Base-by-base conservation (phyloP, 768 basidiomycete genomes). In the Cystobasidium onofrii region DNA sequence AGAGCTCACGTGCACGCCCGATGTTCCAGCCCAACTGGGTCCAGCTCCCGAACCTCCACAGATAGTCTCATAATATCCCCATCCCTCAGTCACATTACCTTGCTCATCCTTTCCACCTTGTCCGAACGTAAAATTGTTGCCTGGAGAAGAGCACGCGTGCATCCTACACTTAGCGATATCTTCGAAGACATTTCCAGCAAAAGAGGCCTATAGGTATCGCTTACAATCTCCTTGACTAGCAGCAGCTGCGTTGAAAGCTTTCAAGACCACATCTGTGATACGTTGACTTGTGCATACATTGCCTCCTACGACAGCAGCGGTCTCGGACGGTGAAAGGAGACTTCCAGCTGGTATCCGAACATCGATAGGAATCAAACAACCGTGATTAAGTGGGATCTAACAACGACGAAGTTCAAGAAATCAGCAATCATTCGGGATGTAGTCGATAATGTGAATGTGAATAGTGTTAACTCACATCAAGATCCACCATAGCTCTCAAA, bases 1-100 rank as follows among this genome's bases (percentile, higher is more conserved):
- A n/a, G n/a, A n/a, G n/a, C 64, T 74, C 44, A 60, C 33, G 25
- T 95, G 93, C 1, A 95, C 90, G 7, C 93, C 93, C 29, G 90
- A 90, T 18, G 91, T 92, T 1, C 94, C 94, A 78, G 93, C 87
- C 93, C 92, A 95, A 12, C 81, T 80, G 1, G 90, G 88, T 0
- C 94, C 93, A 0, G 94, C 92, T 3, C 94, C 94, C 3, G 90
- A 90, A 25, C 94, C 94, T 9, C 93, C 94, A 1, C 91, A 92
- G 70, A 96, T 92, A 0, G 94, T 97, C 90, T 92, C 77, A 61
- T 76, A 77, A 72, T 77, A 76, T 0, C 73, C 75, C 31, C 41
- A 95, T 54, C 92, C 92, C 43, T 87, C 85, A 63, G 87, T 83
- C 61, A 86, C 86, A 54, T 86, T 86, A 7, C 91, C 92, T 60